Percentiles rank a stretch among this genome's conserved stretches.
These are phyloP conservation scores for Globisporangium polare DNA, from an alignment of 352 stramenopile genomes.

Conservation along the genomic window DNA sequence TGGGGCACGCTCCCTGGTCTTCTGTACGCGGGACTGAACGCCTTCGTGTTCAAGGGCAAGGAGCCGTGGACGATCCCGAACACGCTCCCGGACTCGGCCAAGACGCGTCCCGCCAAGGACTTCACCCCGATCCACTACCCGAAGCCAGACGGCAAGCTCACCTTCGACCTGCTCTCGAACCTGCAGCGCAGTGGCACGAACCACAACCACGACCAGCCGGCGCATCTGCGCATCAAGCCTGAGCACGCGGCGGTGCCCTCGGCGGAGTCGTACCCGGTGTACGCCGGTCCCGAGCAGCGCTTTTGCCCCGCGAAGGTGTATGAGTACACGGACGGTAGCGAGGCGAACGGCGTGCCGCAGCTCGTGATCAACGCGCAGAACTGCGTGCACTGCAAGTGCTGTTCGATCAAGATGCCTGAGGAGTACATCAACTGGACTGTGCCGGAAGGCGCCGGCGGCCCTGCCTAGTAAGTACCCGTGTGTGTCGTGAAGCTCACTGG, in stretches of 20 bases:
- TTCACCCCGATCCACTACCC: slow-evolving; percentile 95
- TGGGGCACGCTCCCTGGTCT: slow-evolving; percentile 93
- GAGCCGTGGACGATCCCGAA: slow-evolving; percentile 96
- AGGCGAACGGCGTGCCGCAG: slow-evolving; percentile 82
- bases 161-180: slow-evolving; percentile 98
- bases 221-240: slow-evolving; percentile 95
- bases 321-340: slow-evolving; percentile 96
- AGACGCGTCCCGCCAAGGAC: slow-evolving; percentile 89
- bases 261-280: slow-evolving; percentile 88
- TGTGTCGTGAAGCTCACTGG: background rate
- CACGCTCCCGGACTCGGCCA: slow-evolving; percentile 86
- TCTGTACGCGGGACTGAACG: slow-evolving; percentile 91
- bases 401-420: slow-evolving; percentile 99
- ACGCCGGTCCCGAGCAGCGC: slow-evolving; percentile 95
- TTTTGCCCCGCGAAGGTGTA: slow-evolving; percentile 99
- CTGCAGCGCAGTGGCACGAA: slow-evolving; percentile 96
- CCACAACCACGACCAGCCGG: slow-evolving; percentile 98
- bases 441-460: slow-evolving; percentile 96
- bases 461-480: slow-evolving; percentile 92
- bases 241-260: slow-evolving; percentile 86
- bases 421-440: slow-evolving; percentile 99
- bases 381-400: slow-evolving; percentile 99
- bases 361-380: slow-evolving; percentile 99
- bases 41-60: slow-evolving; percentile 92
- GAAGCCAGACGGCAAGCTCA: slow-evolving; percentile 95